Conservation (phyloP, 2,329 filamentous ascomycete species). For the Gremmenia infestans region DNA sequence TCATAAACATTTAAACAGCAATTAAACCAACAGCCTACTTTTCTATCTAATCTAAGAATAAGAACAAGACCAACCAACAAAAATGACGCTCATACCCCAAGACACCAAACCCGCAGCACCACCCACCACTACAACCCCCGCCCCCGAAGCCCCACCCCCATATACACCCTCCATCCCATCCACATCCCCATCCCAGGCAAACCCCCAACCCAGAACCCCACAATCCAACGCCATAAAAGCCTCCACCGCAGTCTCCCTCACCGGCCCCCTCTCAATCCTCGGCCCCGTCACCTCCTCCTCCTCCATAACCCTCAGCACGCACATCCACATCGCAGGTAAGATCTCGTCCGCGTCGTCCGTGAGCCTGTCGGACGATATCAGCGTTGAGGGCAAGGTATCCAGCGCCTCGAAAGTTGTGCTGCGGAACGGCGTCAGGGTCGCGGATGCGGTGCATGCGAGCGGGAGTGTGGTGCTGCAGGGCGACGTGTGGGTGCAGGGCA, state of each 20-base stretch:
- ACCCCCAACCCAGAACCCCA: not conserved
- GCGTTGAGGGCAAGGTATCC: slow-evolving; percentile 17
- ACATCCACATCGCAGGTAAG: slow-evolving; percentile 8
- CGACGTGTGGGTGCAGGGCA: slow-evolving; percentile 11
- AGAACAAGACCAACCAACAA: not conserved
- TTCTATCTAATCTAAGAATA: not conserved
- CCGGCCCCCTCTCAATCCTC: not conserved
- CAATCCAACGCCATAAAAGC: not conserved
- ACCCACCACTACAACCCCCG: not conserved
- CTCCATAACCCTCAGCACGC: slow-evolving; percentile 4
- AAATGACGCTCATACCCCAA: not conserved
- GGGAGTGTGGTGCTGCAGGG: slow-evolving; percentile 9
- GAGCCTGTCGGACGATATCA: slow-evolving; percentile 13
- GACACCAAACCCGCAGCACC: not conserved
- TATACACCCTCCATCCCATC: not conserved
- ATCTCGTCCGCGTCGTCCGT: slow-evolving; percentile 8
- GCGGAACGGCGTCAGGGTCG: slow-evolving; percentile 10
- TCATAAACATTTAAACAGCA: not conserved
- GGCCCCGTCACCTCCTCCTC: slow-evolving; percentile 1
- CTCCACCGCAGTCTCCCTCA: not conserved
- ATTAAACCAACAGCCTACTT: not conserved
- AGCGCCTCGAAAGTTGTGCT: slow-evolving; percentile 6
- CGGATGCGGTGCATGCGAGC: slow-evolving; percentile 13
- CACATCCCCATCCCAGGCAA: too few relatives aligned
- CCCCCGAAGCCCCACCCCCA: not conserved